Evolutionary conservation across 2,329 filamentous ascomycete species (phyloP).

Genomic region (Colletotrichum falcatum): DNA sequence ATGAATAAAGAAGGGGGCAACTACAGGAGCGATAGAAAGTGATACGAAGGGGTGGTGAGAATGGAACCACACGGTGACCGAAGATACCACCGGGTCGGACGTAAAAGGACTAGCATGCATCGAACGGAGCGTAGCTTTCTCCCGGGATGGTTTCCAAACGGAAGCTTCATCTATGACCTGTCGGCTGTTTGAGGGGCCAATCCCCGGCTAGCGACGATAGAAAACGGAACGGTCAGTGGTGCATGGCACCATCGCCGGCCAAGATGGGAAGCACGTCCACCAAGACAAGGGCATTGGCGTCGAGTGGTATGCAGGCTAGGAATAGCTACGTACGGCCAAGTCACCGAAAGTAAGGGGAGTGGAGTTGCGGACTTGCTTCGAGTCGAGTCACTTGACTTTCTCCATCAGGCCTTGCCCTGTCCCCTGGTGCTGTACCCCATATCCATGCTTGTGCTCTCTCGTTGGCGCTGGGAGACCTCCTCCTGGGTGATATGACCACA

Average conservation of each 20-base stretch:
- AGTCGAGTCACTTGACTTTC: constrained; percentile 48
- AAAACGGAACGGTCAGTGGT: constrained; percentile 39
- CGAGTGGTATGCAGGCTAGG: constrained; percentile 42
- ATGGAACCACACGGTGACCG: constrained; percentile 12
- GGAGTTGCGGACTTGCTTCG: constrained; percentile 42
- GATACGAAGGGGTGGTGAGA: constrained; percentile 13
- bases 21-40: constrained; percentile 15
- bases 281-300: background rate
- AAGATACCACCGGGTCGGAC: constrained; percentile 15
- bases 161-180: constrained; percentile 25
- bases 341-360: constrained; percentile 44
- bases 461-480: constrained; percentile 42
- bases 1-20: constrained; percentile 8
- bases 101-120: constrained; percentile 24
- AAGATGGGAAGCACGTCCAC: constrained; percentile 27
- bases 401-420: constrained; percentile 15
- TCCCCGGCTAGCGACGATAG: constrained; percentile 30
- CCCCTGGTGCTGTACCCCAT: background rate
- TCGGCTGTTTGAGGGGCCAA: constrained; percentile 24
- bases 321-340: constrained; percentile 42
- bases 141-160: constrained; percentile 31
- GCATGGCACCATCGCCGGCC: constrained; percentile 20
- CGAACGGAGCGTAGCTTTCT: constrained; percentile 26
- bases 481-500: constrained; percentile 50
- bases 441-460: constrained; percentile 14